phyloP scores from a whole-genome alignment of 2,329 filamentous ascomycete species.

The Cladosporium colombiae region DNA sequence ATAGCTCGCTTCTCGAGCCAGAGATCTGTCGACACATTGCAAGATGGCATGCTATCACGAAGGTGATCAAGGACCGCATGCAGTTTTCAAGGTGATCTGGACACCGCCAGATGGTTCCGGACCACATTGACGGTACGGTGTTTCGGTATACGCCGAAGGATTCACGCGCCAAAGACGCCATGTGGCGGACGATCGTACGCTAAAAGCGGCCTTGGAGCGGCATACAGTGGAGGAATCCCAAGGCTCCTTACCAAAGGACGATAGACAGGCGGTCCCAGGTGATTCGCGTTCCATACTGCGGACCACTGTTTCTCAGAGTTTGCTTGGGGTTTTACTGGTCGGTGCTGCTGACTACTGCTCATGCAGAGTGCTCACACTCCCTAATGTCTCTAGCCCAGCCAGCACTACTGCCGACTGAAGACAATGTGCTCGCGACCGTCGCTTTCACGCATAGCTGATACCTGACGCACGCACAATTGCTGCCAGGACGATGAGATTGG shows the following conservation, averaged over 20 bases:
- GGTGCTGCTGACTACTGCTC: neutral
- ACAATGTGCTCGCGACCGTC: neutral
- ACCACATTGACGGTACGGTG: neutral
- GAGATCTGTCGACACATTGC: neutral
- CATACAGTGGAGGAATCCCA: conserved; percentile 4
- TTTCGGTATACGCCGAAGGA: neutral
- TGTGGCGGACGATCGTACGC: neutral
- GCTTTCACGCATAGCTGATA: neutral
- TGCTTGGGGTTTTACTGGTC: neutral
- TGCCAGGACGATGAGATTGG: neutral
- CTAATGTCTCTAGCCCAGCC: neutral
- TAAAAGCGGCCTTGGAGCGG: conserved; percentile 5
- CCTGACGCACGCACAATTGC: neutral
- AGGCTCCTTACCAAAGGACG: conserved; percentile 9
- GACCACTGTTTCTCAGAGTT: conserved; percentile 1
- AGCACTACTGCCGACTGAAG: neutral
- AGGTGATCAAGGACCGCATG: neutral
- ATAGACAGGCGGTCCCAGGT: neutral
- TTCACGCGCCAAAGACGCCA: neutral
- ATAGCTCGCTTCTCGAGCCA: neutral
- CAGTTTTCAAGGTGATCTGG: neutral
- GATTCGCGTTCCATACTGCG: neutral
- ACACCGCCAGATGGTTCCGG: neutral
- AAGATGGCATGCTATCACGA: neutral
- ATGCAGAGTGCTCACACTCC: neutral